These are phyloP conservation scores for Monilinia laxa DNA, from an alignment of 2,329 filamentous ascomycete species.

Conservation along the genomic window DNA sequence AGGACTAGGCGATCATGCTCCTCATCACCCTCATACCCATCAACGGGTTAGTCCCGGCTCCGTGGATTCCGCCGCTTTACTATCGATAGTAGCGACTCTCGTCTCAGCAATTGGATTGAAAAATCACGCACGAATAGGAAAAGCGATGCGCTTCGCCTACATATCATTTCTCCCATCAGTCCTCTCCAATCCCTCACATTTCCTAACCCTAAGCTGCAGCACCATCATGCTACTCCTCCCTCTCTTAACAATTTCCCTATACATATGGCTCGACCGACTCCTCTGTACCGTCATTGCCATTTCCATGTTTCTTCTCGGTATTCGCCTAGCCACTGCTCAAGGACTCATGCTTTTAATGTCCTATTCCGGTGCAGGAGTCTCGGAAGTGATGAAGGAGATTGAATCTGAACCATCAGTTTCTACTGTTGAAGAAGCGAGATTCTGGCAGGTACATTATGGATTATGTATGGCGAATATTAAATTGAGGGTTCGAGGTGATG, in stretches of 20 bases:
- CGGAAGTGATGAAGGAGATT: slow-evolving; percentile 78
- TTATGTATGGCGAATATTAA: slow-evolving; percentile 94
- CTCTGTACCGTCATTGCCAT: slow-evolving; percentile 80
- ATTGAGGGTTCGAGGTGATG: slow-evolving; percentile 64
- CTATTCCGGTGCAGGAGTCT: slow-evolving; percentile 50
- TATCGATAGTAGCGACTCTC: slow-evolving; percentile 79
- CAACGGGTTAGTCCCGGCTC: slow-evolving; percentile 69
- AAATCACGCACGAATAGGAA: slow-evolving; percentile 90
- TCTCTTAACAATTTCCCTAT: slow-evolving; percentile 75
- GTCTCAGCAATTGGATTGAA: slow-evolving; percentile 83
- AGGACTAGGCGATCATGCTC: slow-evolving; percentile 62
- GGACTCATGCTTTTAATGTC: slow-evolving; percentile 97
- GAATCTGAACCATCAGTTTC: slow-evolving; percentile 74
- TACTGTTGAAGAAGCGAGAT: slow-evolving; percentile 83
- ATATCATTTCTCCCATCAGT: slow-evolving; percentile 79
- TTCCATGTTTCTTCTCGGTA: slow-evolving; percentile 84
- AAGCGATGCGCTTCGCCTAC: slow-evolving; percentile 83
- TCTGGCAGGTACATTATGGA: slow-evolving; percentile 99
- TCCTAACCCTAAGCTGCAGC: slow-evolving; percentile 87
- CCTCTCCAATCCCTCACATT: slow-evolving; percentile 93
- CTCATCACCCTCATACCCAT: slow-evolving; percentile 69
- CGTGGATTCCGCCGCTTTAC: slow-evolving; percentile 76
- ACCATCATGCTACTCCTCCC: slow-evolving; percentile 77
- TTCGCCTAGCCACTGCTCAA: slow-evolving; percentile 78
- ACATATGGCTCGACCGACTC: slow-evolving; percentile 78